Evolutionary conservation across 495 filamentous ascomycete species (phyloP), one percentile per base, ranked within the genome.

Genomic region (Neurospora sp.): DNA sequence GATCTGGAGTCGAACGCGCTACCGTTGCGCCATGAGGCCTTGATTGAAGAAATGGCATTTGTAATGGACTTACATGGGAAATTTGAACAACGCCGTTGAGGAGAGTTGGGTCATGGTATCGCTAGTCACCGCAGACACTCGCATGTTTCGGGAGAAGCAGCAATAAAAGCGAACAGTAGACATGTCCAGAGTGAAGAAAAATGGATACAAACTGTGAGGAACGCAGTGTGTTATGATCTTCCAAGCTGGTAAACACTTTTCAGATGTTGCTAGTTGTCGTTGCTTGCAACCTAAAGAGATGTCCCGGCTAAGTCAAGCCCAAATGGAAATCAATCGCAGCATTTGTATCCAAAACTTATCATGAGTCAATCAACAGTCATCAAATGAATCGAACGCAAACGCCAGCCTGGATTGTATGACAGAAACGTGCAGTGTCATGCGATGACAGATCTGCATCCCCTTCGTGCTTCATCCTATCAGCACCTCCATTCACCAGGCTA

Each of bases 1-100:
- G 81, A 79, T 83, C 81, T 83, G 81, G 81, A 83, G 78, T 81
- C 81, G 78, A 79, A 83, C 81, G 81, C 81, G 81, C 81, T 83
- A 79, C 81, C 81, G 79, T 83, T 83, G 81, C 80, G 77, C 78
- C 77, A 75, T 40, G 12, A 41, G 48, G 70, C 61, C 61, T 35
- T 61, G 1, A 6, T 61, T 35, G 53, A 9, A 35, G 2, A 35
- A 35, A 18, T 3, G 0, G 0, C 0, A 0, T 27, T 59, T 12
- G 1, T 22, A 0, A 53, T 1, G 0, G 4, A 27, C 1, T 35
- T 65, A 65, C 53, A 65, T 65, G 0, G 6, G 53, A 1, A 18
- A 7, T 14, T 3, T 1, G 22, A 2, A 27, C 0, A 1, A 27
- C 10, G 48, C 4, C 1, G 20, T 6, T 12, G 20, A 53, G 14